These are phyloP conservation scores for Saccharum officinarum DNA, from an alignment of 176 grass and related monocot genomes.

Conservation along the genomic window DNA sequence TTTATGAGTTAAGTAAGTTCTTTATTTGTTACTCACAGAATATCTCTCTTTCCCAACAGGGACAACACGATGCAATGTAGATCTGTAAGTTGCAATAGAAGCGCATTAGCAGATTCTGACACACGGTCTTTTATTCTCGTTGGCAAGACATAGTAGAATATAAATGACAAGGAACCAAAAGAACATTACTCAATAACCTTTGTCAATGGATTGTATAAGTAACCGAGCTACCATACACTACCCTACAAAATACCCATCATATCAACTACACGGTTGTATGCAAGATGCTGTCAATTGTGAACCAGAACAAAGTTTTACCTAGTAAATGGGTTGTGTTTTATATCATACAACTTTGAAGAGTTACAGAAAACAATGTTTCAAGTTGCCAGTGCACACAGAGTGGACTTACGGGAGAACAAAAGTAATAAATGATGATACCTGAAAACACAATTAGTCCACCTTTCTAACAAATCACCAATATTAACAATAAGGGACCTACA, in stretches of 20 bases:
- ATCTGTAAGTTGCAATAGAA: slow-evolving; percentile 34
- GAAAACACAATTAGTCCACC: slow-evolving; percentile 79
- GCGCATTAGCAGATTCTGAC: neutral
- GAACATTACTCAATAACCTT: neutral
- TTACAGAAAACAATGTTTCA: neutral
- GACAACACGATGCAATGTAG: slow-evolving; percentile 61
- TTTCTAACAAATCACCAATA: slow-evolving; percentile 79
- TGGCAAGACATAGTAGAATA: too few relatives aligned
- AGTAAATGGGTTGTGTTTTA: neutral
- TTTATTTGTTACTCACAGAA: slow-evolving; percentile 50
- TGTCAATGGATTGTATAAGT: neutral
- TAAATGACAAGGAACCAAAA: neutral
- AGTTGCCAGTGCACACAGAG: neutral
- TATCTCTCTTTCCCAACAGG: slow-evolving; percentile 53
- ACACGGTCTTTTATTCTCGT: neutral
- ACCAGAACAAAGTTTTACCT: neutral
- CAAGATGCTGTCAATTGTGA: neutral
- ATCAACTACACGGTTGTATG: neutral
- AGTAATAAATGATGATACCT: slow-evolving; percentile 37
- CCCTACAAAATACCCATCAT: neutral
- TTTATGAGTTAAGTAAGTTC: neutral
- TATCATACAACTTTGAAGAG: neutral
- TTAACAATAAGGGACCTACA: slow-evolving; percentile 70
- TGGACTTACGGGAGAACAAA: neutral
- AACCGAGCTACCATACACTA: neutral